Evolutionary conservation across 176 grass and related monocot genomes (phyloP).

Genomic region (Oryza glumipatula): DNA sequence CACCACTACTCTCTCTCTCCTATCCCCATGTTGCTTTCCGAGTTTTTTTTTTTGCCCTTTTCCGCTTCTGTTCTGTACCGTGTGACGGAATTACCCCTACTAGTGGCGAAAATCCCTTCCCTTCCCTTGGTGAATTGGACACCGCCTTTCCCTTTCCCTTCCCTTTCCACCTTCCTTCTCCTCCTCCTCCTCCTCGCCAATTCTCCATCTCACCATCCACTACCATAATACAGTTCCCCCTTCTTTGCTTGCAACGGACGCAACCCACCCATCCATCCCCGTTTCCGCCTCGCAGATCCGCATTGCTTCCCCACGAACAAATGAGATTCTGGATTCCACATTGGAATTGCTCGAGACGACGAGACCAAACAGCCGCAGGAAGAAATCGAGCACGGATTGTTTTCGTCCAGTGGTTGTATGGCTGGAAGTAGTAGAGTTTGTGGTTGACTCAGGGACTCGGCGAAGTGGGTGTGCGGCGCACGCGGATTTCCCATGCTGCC

Average conservation of each 20-base stretch:
- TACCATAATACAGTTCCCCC: background rate
- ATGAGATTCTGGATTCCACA: background rate
- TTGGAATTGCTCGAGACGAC: background rate
- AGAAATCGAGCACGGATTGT: background rate
- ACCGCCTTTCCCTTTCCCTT: background rate
- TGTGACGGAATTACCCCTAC: slow-evolving; percentile 48
- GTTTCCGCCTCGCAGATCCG: slow-evolving; percentile 45
- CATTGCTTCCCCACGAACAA: slow-evolving; percentile 13
- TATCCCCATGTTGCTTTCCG: slow-evolving; percentile 17
- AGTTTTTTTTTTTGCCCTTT: slow-evolving; percentile 36
- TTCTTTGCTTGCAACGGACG: slow-evolving; percentile 13
- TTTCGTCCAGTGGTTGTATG: slow-evolving; percentile 18
- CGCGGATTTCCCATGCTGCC: slow-evolving; percentile 35
- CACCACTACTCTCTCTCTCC: slow-evolving; percentile 28
- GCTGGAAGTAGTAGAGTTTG: slow-evolving; percentile 16
- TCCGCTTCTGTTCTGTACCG: background rate
- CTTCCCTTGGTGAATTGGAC: slow-evolving; percentile 17
- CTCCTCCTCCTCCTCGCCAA: background rate
- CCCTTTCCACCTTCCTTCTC: background rate
- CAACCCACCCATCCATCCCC: background rate
- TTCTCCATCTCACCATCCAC: background rate
- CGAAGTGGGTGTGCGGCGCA: background rate
- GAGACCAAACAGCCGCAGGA: background rate
- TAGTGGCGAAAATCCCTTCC: slow-evolving; percentile 35
- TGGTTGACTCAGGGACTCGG: background rate